Conservation (phyloP, 2,329 filamentous ascomycete species). For the Fusarium chuoi region DNA sequence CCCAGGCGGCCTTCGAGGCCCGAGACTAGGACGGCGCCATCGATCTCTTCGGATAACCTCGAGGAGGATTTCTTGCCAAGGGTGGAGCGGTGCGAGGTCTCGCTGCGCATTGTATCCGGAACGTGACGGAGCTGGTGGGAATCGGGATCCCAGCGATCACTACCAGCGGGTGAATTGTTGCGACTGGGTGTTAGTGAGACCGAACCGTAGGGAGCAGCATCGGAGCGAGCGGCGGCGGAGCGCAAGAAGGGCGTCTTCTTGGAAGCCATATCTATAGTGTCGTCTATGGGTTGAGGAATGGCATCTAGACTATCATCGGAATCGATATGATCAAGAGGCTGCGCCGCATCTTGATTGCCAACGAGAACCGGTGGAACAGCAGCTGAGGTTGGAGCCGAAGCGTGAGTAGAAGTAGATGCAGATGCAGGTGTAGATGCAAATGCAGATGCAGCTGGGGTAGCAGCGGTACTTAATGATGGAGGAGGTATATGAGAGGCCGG, state of each 20-base stretch:
- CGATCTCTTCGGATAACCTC: constrained; percentile 61
- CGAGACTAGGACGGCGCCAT: constrained; percentile 61
- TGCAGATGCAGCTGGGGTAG: constrained; percentile 27
- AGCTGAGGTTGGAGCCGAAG: not conserved
- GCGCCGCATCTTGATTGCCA: constrained; percentile 19
- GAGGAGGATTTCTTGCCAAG: constrained; percentile 47
- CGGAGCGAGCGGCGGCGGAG: constrained; percentile 43
- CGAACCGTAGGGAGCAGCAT: constrained; percentile 53
- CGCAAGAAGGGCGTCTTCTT: constrained; percentile 52
- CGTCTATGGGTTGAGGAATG: constrained; percentile 27
- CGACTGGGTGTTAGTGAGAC: constrained; percentile 50
- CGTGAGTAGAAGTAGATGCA: constrained; percentile 5
- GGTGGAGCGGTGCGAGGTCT: constrained; percentile 47
- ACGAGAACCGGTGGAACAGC: not conserved
- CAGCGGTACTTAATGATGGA: constrained; percentile 35
- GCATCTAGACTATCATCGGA: constrained; percentile 40
- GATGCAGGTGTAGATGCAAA: constrained; percentile 16
- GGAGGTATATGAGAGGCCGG: constrained; percentile 40
- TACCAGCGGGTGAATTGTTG: constrained; percentile 50
- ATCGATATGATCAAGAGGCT: constrained; percentile 14
- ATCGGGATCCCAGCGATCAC: constrained; percentile 47
- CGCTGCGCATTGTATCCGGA: constrained; percentile 48
- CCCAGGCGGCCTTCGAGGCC: constrained; percentile 65
- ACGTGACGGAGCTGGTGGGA: constrained; percentile 49
- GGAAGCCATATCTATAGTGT: constrained; percentile 48